phyloP scores from a whole-genome alignment of 2,329 filamentous ascomycete genomes.

The Fusarium heterosporum region DNA sequence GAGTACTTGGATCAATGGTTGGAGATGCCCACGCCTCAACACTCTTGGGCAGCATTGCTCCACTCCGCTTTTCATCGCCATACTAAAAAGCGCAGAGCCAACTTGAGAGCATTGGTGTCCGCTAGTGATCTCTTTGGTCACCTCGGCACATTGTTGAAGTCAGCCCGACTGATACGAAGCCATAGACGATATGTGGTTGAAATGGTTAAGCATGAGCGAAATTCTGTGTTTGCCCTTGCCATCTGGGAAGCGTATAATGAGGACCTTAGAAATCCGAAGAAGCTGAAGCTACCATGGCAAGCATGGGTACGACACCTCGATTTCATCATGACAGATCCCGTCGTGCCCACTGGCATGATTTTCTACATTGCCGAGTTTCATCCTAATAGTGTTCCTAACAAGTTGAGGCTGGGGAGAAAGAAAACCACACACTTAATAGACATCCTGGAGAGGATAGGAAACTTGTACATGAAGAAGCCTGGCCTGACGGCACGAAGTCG shows the following conservation, averaged over 20 bases:
- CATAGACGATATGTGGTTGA: constrained; percentile 4
- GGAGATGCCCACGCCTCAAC: not conserved
- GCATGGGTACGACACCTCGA: constrained; percentile 51
- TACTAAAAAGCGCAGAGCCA: constrained; percentile 8
- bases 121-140: constrained; percentile 24
- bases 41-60: constrained; percentile 21
- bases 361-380: constrained; percentile 48
- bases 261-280: constrained; percentile 4
- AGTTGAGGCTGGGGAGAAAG: constrained; percentile 3
- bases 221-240: constrained; percentile 11
- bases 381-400: constrained; percentile 2
- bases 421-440: constrained; percentile 28
- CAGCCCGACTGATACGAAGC: constrained; percentile 6
- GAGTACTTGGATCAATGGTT: constrained; percentile 9
- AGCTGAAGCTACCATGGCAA: constrained; percentile 52
- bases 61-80: constrained; percentile 6
- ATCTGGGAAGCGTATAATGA: constrained; percentile 30
- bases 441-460: constrained; percentile 49
- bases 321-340: constrained; percentile 50
- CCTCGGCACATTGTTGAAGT: constrained; percentile 16
- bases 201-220: constrained; percentile 9
- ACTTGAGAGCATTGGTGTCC: constrained; percentile 3
- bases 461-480: constrained; percentile 47
- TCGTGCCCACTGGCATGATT: constrained; percentile 38
- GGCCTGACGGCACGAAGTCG: constrained; percentile 48